Conservation (phyloP, 1,139 yeast species). For the Saccharomyces uvarum region DNA sequence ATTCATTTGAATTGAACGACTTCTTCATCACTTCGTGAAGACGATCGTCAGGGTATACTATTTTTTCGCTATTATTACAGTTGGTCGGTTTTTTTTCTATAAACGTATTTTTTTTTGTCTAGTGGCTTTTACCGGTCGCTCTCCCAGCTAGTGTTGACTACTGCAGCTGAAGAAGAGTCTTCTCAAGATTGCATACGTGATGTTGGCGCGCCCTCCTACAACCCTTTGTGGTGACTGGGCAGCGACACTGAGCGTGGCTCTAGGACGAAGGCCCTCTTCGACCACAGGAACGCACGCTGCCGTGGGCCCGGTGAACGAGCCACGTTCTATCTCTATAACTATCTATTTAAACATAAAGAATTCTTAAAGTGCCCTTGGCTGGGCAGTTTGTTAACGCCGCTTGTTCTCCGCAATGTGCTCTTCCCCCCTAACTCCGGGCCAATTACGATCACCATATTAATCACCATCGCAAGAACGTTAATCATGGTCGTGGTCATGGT, state of each 20-base stretch:
- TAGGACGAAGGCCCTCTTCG: slow-evolving; percentile 3
- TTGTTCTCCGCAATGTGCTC: neutral
- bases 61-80: neutral
- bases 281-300: neutral
- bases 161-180: neutral
- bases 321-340: slow-evolving; percentile 1
- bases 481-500: neutral
- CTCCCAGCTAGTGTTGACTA: neutral
- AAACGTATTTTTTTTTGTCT: neutral
- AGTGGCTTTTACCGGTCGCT: neutral
- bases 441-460: neutral
- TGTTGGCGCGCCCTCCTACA: slow-evolving; percentile 7
- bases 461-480: neutral
- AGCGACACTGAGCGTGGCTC: slow-evolving; percentile 7
- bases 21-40: slow-evolving; percentile 11
- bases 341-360: slow-evolving; percentile 1
- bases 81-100: neutral
- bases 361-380: slow-evolving; percentile 2
- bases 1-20: slow-evolving; percentile 23
- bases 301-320: neutral
- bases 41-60: neutral
- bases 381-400: neutral
- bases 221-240: slow-evolving; percentile 2
- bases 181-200: neutral
- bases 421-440: neutral